A percentile compares a stretch with the other conserved stretches of the same genome.
phyloP scores from a whole-genome alignment of 1,284 basidiomycete species.

The Sporisorium scitamineum region DNA sequence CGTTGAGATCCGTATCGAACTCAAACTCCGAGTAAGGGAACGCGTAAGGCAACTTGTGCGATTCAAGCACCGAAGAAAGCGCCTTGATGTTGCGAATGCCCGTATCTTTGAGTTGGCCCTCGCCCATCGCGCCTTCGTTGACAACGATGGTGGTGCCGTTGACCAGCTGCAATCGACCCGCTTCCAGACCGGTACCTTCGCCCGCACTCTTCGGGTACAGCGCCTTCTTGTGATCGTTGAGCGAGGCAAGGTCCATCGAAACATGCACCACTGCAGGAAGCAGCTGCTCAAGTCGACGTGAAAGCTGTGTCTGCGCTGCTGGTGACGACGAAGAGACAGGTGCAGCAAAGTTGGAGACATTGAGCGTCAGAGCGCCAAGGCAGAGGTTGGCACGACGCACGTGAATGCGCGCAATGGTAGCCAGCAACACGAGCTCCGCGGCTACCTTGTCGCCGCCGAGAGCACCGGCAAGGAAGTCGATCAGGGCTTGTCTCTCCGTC shows the following conservation, averaged over 20 bases:
- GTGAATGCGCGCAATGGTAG: constrained; percentile 78
- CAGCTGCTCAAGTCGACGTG: constrained; percentile 72
- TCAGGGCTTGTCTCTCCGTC: constrained; percentile 22
- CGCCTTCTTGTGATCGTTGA: constrained; percentile 73
- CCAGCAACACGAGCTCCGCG: constrained; percentile 82
- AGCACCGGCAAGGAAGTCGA: constrained; percentile 47
- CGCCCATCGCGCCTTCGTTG: constrained; percentile 77
- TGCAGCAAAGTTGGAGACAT: constrained; percentile 68
- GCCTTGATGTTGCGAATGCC: constrained; percentile 79
- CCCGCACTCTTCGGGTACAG: constrained; percentile 74
- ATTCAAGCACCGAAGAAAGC: constrained; percentile 77
- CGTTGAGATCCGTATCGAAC: constrained; percentile 80
- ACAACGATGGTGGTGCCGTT: constrained; percentile 76
- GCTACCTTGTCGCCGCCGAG: constrained; percentile 70
- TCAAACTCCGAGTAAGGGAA: constrained; percentile 83
- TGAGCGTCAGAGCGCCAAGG: constrained; percentile 77
- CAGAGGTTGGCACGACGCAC: constrained; percentile 77
- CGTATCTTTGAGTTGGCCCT: constrained; percentile 77
- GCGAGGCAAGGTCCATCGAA: constrained; percentile 66
- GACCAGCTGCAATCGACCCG: constrained; percentile 81
- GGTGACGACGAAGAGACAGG: constrained; percentile 71
- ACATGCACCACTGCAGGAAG: constrained; percentile 75
- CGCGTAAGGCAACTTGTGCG: constrained; percentile 80
- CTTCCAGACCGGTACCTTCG: constrained; percentile 79
- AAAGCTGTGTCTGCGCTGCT: constrained; percentile 74